Evolutionary conservation across 2,329 filamentous ascomycete species (phyloP).

Genomic region (Pseudofabraea citricarpa): DNA sequence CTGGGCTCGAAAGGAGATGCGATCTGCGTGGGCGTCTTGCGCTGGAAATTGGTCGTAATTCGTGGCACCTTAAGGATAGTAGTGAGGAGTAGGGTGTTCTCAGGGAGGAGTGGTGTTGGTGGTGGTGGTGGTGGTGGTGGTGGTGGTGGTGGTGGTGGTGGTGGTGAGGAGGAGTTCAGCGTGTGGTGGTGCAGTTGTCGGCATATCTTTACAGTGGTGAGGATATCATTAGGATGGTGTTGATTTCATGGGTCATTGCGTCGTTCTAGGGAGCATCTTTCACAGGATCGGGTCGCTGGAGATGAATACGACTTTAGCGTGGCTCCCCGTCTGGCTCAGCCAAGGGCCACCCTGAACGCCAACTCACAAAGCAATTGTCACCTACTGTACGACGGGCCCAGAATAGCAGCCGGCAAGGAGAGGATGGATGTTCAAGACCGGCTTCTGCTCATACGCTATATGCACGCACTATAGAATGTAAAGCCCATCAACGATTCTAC

Average conservation of each 20-base stretch:
- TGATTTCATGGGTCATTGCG: background rate
- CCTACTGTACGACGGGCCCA: too few species aligned
- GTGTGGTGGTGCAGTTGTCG: too few species aligned
- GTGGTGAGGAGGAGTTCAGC: too few species aligned
- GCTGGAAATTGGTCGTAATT: conserved; percentile 12
- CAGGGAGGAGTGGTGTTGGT: background rate
- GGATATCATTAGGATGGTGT: background rate
- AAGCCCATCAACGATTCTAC: too few species aligned
- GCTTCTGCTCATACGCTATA: too few species aligned
- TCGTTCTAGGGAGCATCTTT: too few species aligned
- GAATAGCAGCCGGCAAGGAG: too few species aligned
- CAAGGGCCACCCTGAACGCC: background rate
- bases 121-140: too few species aligned
- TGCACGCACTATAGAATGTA: too few species aligned
- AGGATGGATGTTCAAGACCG: too few species aligned
- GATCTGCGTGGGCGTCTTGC: conserved; percentile 15
- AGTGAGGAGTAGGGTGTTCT: background rate
- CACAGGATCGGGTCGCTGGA: background rate
- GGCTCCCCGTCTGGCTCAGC: background rate
- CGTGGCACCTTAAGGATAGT: background rate
- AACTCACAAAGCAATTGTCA: background rate
- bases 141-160: too few species aligned
- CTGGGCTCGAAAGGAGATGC: conserved; percentile 16
- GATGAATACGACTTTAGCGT: background rate
- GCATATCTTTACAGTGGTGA: background rate